Evolutionary conservation across 352 stramenopile genomes (phyloP).

Genomic region (Phytopythium boreale): DNA sequence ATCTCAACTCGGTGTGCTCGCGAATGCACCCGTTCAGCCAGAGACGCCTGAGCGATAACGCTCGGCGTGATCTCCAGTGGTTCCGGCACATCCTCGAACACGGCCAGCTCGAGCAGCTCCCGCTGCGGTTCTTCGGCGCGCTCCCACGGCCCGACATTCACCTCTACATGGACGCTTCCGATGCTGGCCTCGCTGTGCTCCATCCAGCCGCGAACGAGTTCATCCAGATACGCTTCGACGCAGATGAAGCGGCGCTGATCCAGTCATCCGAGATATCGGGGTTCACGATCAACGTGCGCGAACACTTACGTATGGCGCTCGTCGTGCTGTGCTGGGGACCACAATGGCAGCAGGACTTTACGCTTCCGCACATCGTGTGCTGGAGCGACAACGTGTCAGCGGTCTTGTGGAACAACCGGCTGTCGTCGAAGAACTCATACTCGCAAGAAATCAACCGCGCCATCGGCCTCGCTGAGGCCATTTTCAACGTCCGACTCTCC

Average conservation of each 20-base stretch:
- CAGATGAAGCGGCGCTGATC: neutral
- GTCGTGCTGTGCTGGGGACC: neutral
- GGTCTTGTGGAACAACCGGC: neutral
- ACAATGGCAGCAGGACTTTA: too few relatives aligned
- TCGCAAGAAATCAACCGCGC: neutral
- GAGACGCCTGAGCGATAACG: too few relatives aligned
- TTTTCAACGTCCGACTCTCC: neutral
- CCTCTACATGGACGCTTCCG: constrained; percentile 14
- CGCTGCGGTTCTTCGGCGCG: constrained; percentile 8
- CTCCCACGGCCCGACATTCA: neutral
- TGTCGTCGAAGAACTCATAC: neutral
- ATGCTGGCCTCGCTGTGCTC: constrained; percentile 4
- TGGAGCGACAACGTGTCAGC: constrained; percentile 9
- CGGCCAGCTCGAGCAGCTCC: constrained; percentile 9
- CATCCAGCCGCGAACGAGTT: constrained; percentile 9
- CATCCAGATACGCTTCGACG: constrained; percentile 11
- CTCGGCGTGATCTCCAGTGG: neutral
- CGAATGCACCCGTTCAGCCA: too few relatives aligned
- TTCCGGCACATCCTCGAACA: constrained; percentile 1
- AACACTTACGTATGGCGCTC: constrained; percentile 15
- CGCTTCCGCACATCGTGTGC: neutral
- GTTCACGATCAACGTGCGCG: constrained; percentile 14
- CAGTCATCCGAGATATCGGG: neutral
- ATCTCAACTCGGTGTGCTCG: neutral
- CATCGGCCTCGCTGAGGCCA: neutral